These are phyloP conservation scores for Pterocarpus macrocarpus DNA, from an alignment of 306 rosid genomes.

Conservation along the genomic window DNA sequence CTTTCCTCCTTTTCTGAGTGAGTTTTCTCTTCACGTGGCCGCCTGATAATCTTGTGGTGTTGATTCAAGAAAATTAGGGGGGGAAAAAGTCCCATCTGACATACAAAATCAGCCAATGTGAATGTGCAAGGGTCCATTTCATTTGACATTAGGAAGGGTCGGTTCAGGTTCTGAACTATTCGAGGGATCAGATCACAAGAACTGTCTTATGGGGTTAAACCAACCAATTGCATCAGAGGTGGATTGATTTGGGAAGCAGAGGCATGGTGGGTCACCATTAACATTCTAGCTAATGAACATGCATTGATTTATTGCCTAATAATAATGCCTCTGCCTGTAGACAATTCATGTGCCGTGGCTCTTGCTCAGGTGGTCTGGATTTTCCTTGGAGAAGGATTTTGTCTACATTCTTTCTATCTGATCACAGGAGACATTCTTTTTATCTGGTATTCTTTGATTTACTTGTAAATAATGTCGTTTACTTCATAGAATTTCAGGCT, in stretches of 20 bases:
- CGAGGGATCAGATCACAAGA: constrained; percentile 22
- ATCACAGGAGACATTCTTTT: not conserved
- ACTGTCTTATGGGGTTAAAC: constrained; percentile 31
- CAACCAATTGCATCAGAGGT: constrained; percentile 34
- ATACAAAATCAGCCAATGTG: constrained; percentile 29
- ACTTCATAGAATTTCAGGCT: not conserved
- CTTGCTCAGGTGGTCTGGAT: constrained; percentile 42
- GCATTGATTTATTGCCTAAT: constrained; percentile 40
- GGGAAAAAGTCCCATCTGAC: constrained; percentile 22
- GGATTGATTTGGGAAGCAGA: constrained; percentile 44
- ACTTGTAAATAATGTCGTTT: not conserved
- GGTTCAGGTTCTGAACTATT: constrained; percentile 36
- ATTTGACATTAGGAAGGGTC: constrained; percentile 38
- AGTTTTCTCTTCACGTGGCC: constrained; percentile 37
- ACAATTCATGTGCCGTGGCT: constrained; percentile 40
- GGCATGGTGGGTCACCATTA: constrained; percentile 49
- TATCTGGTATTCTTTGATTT: not conserved
- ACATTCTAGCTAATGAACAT: constrained; percentile 42
- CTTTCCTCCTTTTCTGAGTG: constrained; percentile 11
- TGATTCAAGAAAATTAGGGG: not conserved
- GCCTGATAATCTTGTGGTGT: constrained; percentile 28
- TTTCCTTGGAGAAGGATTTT: constrained; percentile 28
- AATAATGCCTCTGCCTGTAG: constrained; percentile 21
- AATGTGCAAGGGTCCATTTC: constrained; percentile 45
- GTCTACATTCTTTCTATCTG: constrained; percentile 33